A percentile compares a stretch with the other conserved stretches of the same genome.
These are phyloP conservation scores for Lachancea fermentati DNA, from an alignment of 805 yeast genomes.

Conservation along the genomic window DNA sequence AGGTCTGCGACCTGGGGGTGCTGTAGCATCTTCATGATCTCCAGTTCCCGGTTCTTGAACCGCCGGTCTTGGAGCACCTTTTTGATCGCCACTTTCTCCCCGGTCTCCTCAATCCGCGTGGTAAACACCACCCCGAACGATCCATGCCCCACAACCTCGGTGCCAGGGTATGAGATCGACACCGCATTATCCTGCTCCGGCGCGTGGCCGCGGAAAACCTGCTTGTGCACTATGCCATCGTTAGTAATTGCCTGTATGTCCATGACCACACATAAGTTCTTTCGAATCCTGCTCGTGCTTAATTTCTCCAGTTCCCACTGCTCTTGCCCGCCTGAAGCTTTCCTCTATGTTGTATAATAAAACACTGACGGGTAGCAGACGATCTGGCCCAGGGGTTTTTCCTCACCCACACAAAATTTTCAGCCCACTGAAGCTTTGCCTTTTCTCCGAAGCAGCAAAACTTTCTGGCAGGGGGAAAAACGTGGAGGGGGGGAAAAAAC, in stretches of 20 bases:
- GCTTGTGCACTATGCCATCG: slow-evolving; percentile 26
- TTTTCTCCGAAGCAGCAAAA: neutral
- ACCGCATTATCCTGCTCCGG: slow-evolving; percentile 10
- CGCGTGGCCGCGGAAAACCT: slow-evolving; percentile 23
- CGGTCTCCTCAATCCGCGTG: slow-evolving; percentile 66
- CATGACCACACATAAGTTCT: slow-evolving; percentile 1
- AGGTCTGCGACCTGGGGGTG: slow-evolving; percentile 87
- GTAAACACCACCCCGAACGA: slow-evolving; percentile 99
- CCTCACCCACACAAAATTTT: neutral
- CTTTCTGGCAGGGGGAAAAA: neutral
- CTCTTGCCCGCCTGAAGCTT: neutral
- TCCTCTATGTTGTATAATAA: neutral
- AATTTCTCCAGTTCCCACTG: neutral
- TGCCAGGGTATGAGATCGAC: slow-evolving; percentile 68
- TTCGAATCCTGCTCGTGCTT: neutral
- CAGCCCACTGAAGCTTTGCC: neutral
- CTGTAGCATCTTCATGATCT: slow-evolving; percentile 84
- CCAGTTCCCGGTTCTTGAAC: slow-evolving; percentile 90
- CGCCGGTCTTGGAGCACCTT: slow-evolving; percentile 94
- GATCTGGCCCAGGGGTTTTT: neutral
- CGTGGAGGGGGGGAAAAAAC: neutral
- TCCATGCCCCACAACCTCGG: slow-evolving; percentile 95
- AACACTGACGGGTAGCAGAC: neutral
- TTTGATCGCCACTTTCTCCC: slow-evolving; percentile 85
- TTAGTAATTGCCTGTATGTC: slow-evolving; percentile 18